Conservation (phyloP, 306 rosid genomes). For the Acmispon strigosus region DNA sequence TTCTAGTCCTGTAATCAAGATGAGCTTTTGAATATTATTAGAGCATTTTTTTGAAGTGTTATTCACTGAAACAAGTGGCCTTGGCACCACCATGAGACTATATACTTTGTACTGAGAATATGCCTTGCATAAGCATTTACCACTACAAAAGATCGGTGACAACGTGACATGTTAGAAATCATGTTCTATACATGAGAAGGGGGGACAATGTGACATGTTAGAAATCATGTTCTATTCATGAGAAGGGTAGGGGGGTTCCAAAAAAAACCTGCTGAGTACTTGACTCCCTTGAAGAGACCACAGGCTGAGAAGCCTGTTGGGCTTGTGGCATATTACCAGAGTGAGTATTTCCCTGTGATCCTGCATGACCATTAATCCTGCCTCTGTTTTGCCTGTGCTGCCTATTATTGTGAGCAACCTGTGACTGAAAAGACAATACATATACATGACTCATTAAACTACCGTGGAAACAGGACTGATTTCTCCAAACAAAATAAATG, state of each 20-base stretch:
- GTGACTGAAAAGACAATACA: conserved; percentile 17
- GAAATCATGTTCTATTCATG: background rate
- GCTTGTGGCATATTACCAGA: conserved; percentile 31
- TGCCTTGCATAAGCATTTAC: background rate
- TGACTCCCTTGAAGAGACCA: conserved; percentile 40
- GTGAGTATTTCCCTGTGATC: conserved; percentile 41
- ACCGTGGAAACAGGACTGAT: background rate
- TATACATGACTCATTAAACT: background rate
- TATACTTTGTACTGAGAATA: conserved; percentile 7
- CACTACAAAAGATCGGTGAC: background rate
- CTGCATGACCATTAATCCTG: conserved; percentile 54
- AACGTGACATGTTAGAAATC: conserved; percentile 1
- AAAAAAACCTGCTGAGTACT: conserved; percentile 53
- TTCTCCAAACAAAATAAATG: conserved; percentile 13
- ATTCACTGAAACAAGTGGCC: conserved; percentile 1
- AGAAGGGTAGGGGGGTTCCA: background rate
- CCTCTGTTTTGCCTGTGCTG: conserved; percentile 65
- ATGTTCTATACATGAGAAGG: background rate
- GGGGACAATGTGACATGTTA: conserved; percentile 3
- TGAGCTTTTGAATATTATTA: background rate
- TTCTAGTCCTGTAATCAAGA: background rate
- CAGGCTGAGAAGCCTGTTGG: conserved; percentile 42
- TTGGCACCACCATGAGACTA: background rate
- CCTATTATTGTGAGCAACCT: conserved; percentile 57
- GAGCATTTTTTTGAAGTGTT: background rate